A percentile compares a stretch with the other conserved stretches of the same genome.
phyloP scores from a whole-genome alignment of 495 filamentous ascomycete species.

The Aspergillus egyptiacus region DNA sequence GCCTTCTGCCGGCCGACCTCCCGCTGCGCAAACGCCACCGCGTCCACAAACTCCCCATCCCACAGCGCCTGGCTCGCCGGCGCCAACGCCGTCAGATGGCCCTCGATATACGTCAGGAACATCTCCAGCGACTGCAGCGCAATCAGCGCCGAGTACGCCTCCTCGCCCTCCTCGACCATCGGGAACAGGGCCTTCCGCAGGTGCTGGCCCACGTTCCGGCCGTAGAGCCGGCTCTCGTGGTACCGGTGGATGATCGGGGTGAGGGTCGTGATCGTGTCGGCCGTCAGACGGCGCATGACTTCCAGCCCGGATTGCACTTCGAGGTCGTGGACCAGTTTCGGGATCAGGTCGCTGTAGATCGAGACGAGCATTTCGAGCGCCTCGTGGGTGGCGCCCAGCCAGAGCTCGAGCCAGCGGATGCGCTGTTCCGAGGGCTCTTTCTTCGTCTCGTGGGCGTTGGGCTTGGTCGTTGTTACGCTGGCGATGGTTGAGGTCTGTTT shows the following conservation, averaged over 20 bases:
- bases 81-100: slow-evolving; percentile 8
- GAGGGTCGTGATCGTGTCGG: neutral
- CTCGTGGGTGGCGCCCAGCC: slow-evolving; percentile 16
- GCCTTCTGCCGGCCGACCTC: slow-evolving; percentile 12
- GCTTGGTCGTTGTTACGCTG: neutral
- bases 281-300: slow-evolving; percentile 7
- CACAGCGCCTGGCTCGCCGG: slow-evolving; percentile 17
- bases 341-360: slow-evolving; percentile 12
- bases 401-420: slow-evolving; percentile 10
- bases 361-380: slow-evolving; percentile 12
- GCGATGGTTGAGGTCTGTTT: slow-evolving; percentile 3
- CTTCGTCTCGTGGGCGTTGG: neutral
- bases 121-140: slow-evolving; percentile 10
- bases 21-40: slow-evolving; percentile 3
- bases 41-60: slow-evolving; percentile 13
- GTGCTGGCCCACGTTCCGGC: neutral
- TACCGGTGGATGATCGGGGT: slow-evolving; percentile 9
- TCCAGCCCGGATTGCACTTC: slow-evolving; percentile 14
- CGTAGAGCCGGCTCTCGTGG: slow-evolving; percentile 13
- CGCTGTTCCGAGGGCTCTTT: neutral
- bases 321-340: slow-evolving; percentile 9
- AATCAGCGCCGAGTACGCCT: slow-evolving; percentile 1
- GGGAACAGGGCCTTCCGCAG: slow-evolving; percentile 8
- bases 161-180: neutral
- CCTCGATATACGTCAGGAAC: slow-evolving; percentile 13